These are phyloP conservation scores for Elasticomyces elasticus DNA, from an alignment of 495 filamentous ascomycete genomes.

Conservation along the genomic window DNA sequence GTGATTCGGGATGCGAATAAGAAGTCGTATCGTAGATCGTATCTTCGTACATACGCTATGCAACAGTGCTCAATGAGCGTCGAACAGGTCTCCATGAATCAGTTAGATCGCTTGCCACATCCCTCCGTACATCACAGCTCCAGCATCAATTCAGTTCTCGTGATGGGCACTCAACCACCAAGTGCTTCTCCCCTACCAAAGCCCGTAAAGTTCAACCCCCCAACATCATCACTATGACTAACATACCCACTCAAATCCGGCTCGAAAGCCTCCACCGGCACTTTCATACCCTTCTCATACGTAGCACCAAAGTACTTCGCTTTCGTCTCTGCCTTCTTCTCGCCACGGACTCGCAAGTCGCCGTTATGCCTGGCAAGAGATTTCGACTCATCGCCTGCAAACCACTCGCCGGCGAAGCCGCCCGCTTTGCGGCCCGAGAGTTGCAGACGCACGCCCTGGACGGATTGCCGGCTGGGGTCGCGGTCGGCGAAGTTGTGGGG, in stretches of 20 bases:
- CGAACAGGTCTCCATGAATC: too few relatives aligned
- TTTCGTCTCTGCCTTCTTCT: not conserved
- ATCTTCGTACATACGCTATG: too few relatives aligned
- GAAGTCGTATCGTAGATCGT: too few relatives aligned
- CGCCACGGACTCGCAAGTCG: conserved; percentile 4
- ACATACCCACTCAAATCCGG: conserved; percentile 14
- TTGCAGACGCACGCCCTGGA: conserved; percentile 20
- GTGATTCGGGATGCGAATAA: too few relatives aligned
- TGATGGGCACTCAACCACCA: conserved; percentile 1
- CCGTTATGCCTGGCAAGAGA: conserved; percentile 1
- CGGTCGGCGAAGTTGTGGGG: conserved; percentile 21
- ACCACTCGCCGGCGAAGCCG: conserved; percentile 17
- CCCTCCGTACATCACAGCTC: too few relatives aligned
- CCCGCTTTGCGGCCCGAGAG: conserved; percentile 15
- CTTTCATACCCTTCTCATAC: conserved; percentile 14
- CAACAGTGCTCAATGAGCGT: too few relatives aligned
- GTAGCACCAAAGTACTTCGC: conserved; percentile 17
- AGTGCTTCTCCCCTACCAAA: conserved; percentile 10
- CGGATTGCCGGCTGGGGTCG: conserved; percentile 18
- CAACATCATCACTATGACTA: conserved; percentile 7
- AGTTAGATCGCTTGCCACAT: too few relatives aligned
- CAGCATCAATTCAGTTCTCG: not conserved
- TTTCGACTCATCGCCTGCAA: not conserved
- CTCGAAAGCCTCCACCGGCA: conserved; percentile 19
- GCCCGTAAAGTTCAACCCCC: conserved; percentile 15